Conservation (phyloP, 2,329 filamentous ascomycete genomes). For the Diplodia corticola region DNA sequence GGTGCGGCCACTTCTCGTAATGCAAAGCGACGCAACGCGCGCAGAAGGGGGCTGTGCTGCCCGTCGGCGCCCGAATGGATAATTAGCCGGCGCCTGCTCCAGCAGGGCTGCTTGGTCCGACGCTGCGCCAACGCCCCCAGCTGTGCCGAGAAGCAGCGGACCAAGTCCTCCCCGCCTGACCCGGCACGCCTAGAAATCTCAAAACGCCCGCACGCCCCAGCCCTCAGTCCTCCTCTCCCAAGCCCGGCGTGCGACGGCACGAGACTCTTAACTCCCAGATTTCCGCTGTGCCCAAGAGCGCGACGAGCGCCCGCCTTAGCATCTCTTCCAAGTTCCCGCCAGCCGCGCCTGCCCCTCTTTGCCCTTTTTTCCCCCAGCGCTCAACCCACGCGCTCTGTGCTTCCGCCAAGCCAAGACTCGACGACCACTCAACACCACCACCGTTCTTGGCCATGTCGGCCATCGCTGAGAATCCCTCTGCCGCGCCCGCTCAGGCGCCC, state of each 20-base stretch:
- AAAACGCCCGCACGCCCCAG: constrained; percentile 23
- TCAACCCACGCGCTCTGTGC: constrained; percentile 9
- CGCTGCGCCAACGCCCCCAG: constrained; percentile 11
- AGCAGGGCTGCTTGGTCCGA: constrained; percentile 11
- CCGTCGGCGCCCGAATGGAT: constrained; percentile 15
- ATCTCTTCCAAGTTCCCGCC: background rate
- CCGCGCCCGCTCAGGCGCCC: constrained; percentile 1
- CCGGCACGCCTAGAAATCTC: constrained; percentile 23
- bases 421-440: constrained; percentile 15
- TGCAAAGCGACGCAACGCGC: constrained; percentile 21
- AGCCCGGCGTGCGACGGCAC: constrained; percentile 15
- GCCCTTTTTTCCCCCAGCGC: background rate
- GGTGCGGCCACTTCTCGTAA: constrained; percentile 21
- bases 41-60: constrained; percentile 23
- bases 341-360: background rate
- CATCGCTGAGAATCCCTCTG: constrained; percentile 20
- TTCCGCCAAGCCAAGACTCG: constrained; percentile 24
- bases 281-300: constrained; percentile 9
- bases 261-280: constrained; percentile 19
- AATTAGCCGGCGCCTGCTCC: constrained; percentile 23
- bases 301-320: constrained; percentile 2
- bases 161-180: constrained; percentile 25
- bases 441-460: constrained; percentile 24
- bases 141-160: constrained; percentile 23
- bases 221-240: constrained; percentile 19